A percentile compares a stretch with the other conserved stretches of the same genome.
Evolutionary conservation across 169 alveolate species (phyloP).

Genomic region (Blepharisma undulans): DNA sequence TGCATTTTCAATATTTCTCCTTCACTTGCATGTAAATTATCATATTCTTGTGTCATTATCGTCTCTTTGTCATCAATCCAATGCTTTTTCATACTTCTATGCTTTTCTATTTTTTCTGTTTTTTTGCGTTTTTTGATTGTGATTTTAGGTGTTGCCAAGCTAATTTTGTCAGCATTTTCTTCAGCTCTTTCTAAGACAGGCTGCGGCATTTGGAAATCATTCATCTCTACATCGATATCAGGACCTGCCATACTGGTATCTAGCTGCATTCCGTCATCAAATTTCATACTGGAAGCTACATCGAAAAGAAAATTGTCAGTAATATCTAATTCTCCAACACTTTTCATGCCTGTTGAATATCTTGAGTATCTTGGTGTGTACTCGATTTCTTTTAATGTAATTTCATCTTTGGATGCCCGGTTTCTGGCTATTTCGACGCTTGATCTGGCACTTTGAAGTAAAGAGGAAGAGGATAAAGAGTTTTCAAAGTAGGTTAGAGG

Average conservation of each 20-base stretch:
- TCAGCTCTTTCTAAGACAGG: not conserved
- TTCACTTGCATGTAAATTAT: not conserved
- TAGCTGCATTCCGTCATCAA: not conserved
- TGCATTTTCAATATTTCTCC: not conserved
- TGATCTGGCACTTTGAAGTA: not conserved
- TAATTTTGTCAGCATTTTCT: not conserved
- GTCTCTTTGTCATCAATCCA: not conserved
- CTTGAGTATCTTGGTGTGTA: not conserved
- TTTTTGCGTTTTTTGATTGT: not conserved
- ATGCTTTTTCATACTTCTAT: not conserved
- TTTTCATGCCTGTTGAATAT: not conserved
- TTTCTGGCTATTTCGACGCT: not conserved
- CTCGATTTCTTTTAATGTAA: not conserved
- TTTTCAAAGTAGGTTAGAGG: not conserved
- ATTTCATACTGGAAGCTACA: not conserved
- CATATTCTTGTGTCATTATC: not conserved
- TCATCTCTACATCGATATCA: not conserved
- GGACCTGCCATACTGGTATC: not conserved
- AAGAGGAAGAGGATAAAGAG: not conserved
- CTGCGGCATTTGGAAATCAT: not conserved
- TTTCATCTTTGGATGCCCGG: not conserved
- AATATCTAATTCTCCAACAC: not conserved
- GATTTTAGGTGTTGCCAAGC: not conserved
- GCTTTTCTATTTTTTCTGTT: not conserved
- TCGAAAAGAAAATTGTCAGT: not conserved